A percentile compares a stretch with the other conserved stretches of the same genome.
Evolutionary conservation across 108 stramenopile genomes (phyloP).

Genomic region (Parietichytrium sp.): DNA sequence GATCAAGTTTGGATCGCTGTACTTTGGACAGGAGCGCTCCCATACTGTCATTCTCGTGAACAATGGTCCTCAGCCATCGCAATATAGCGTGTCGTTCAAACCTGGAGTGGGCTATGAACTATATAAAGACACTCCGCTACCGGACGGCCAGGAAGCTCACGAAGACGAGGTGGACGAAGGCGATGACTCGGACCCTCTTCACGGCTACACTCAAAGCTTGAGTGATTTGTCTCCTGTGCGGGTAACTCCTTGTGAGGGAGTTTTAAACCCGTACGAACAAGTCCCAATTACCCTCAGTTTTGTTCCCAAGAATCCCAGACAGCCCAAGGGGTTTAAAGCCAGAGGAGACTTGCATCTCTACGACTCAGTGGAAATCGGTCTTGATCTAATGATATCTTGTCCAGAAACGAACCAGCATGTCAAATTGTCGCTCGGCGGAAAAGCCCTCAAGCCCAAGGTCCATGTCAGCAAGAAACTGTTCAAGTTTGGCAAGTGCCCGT

Average conservation of each 20-base stretch:
- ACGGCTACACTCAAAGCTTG: not conserved
- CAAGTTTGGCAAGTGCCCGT: not conserved
- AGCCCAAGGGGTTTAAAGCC: not conserved
- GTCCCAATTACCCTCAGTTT: constrained; percentile 16
- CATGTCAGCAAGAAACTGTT: not conserved
- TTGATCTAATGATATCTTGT: not conserved
- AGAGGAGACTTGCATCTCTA: not conserved
- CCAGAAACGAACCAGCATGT: not conserved
- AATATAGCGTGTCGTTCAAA: constrained; percentile 39
- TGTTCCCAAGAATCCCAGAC: not conserved
- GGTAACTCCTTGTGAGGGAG: not conserved
- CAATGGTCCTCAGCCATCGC: constrained; percentile 38
- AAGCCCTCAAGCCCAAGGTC: not conserved
- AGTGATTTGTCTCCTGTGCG: not conserved
- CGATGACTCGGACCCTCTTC: not conserved
- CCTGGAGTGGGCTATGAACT: constrained; percentile 17
- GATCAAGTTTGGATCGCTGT: constrained; percentile 39
- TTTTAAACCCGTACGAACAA: constrained; percentile 7
- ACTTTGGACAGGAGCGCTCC: constrained; percentile 41
- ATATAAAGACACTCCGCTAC: not conserved
- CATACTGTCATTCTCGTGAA: constrained; percentile 44
- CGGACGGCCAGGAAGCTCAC: not conserved
- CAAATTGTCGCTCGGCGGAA: not conserved
- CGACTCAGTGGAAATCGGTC: not conserved
- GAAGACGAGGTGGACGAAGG: not conserved